phyloP scores from a whole-genome alignment of 2,329 filamentous ascomycete species.

The Pseudocercospora macadamiae region DNA sequence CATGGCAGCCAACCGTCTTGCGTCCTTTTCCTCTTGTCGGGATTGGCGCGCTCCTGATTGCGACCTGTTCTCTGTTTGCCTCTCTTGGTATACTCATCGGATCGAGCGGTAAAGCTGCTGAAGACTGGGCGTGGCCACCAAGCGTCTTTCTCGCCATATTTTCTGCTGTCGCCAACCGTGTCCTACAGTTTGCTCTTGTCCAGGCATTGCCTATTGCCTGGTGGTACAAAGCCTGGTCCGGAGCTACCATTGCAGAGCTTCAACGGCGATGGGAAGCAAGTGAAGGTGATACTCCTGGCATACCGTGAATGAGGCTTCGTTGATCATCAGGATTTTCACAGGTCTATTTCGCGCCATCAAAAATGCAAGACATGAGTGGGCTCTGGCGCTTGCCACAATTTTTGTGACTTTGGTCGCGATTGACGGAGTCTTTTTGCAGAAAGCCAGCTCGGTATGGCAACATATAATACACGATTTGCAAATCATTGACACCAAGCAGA shows the following conservation, averaged over 20 bases:
- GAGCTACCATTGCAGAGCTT: conserved; percentile 12
- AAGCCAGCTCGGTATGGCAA: conserved; percentile 8
- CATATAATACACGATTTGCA: not conserved
- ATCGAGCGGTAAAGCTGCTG: conserved; percentile 14
- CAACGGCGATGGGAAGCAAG: conserved; percentile 19
- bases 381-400: conserved; percentile 11
- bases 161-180: conserved; percentile 14
- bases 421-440: conserved; percentile 20
- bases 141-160: conserved; percentile 24
- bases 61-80: conserved; percentile 17
- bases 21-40: conserved; percentile 13
- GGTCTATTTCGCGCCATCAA: conserved; percentile 9
- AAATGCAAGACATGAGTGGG: conserved; percentile 8
- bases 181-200: conserved; percentile 12
- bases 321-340: too few relatives aligned
- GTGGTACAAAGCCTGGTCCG: conserved; percentile 19
- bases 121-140: conserved; percentile 18
- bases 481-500: not conserved
- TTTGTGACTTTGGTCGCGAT: conserved; percentile 7
- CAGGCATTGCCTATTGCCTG: conserved; percentile 16
- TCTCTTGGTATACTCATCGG: conserved; percentile 20
- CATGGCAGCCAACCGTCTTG: conserved; percentile 15
- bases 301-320: too few relatives aligned
- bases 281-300: not conserved
- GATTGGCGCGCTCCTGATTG: conserved; percentile 11